These are phyloP conservation scores for Fraxinus albicans DNA, from an alignment of 305 asterid genomes.

Conservation along the genomic window DNA sequence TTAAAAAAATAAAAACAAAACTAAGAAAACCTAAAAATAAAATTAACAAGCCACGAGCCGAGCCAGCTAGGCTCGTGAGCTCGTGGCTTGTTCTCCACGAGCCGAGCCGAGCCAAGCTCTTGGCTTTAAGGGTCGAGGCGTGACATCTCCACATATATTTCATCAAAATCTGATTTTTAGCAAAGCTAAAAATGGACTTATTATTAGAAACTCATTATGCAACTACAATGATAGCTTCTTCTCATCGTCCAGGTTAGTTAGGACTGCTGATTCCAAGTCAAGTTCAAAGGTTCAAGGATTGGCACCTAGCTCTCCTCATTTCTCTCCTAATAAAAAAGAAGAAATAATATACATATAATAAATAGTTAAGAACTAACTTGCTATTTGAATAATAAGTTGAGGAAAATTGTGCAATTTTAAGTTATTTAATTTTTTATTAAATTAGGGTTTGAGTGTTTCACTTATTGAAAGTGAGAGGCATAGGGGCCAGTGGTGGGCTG, in stretches of 20 bases:
- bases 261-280: neutral
- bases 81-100: too few relatives aligned
- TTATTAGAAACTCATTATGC: neutral
- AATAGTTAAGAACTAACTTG: neutral
- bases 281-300: neutral
- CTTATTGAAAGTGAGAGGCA: neutral
- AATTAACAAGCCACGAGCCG: too few relatives aligned
- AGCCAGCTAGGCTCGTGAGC: too few relatives aligned
- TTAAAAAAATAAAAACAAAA: too few relatives aligned
- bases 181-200: too few relatives aligned
- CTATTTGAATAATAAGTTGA: neutral
- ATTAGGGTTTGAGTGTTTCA: conserved; percentile 22
- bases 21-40: too few relatives aligned
- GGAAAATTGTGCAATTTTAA: conserved; percentile 16
- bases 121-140: too few relatives aligned
- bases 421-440: conserved; percentile 5
- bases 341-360: neutral
- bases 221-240: neutral
- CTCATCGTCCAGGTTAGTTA: neutral
- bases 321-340: neutral
- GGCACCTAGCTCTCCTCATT: neutral
- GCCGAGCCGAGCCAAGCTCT: too few relatives aligned
- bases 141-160: too few relatives aligned
- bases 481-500: conserved; percentile 32
- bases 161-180: too few relatives aligned